Evolutionary conservation across 2,329 filamentous ascomycete genomes (phyloP), one percentile per base, ranked within the genome.

Genomic region (Botrytis fabae): DNA sequence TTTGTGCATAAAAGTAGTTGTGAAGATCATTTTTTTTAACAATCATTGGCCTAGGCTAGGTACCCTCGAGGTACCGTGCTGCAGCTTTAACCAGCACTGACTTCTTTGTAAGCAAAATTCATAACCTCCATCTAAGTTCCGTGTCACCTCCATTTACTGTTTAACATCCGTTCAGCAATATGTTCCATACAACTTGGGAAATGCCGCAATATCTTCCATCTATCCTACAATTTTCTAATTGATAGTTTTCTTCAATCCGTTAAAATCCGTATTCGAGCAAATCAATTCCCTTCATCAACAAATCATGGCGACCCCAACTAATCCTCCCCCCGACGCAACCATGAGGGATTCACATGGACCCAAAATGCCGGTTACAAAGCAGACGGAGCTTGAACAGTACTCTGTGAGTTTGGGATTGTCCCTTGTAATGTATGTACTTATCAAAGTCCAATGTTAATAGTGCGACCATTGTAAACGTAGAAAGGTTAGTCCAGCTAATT

Each of bases 391-490:
- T 46, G 40, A 64, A 42, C 40, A 64, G 10, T 64, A 64, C 61
- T 40, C 61, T 46, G 61, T 64, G 40, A 64, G 61, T 64, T 3
- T 20, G 16, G 2, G 16, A 28, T 46, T 64, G 9, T 32, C 16
- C 61, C 40, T 18, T 46, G n/a, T 8, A 28, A 32, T 28, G 22
- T 28, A n/a, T 22, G 22, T 44, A 22, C 61, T 64, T 64, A 64
- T 64, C 22, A 20, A 42, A 32, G 5, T 64, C 10, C 5, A 40
- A 14, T 44, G 2, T 4, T 20, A 22, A 32, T 44, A 64, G 61
- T 64, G 61, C n/a, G 61, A 64, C 18, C 61, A 64, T 46, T 64
- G 61, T 14, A 44, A 64, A 64, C 61, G 61, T 42, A 64, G 61
- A 46, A 64, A 64, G 61, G 61, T 64, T 32, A 20, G 40, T 46